phyloP scores from a whole-genome alignment of 2,329 filamentous ascomycete genomes.

The Ascosphaera apis region DNA sequence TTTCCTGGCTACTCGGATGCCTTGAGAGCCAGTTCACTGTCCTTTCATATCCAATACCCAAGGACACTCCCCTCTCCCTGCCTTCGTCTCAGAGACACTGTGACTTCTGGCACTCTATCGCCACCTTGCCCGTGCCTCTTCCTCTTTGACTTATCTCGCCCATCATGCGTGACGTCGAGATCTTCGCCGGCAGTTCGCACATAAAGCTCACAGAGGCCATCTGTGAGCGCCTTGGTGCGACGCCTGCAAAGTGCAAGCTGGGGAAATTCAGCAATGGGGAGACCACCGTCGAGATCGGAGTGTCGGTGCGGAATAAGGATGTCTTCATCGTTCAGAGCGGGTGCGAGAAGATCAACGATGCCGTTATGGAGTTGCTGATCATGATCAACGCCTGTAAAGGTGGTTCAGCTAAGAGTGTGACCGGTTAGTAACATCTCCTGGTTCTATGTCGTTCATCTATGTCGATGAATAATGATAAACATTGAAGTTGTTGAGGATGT shows the following conservation, averaged over 20 bases:
- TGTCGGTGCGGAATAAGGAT: conserved; percentile 80
- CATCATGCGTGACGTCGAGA: conserved; percentile 41
- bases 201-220: conserved; percentile 40
- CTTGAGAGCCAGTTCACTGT: no score
- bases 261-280: conserved; percentile 48
- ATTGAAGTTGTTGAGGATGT: background rate
- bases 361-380: conserved; percentile 96
- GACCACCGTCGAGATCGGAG: conserved; percentile 43
- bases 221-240: conserved; percentile 40
- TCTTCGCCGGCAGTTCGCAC: conserved; percentile 45
- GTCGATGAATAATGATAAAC: background rate
- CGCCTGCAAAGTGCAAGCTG: conserved; percentile 35
- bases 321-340: conserved; percentile 98
- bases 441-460: conserved; percentile 13
- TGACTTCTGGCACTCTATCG: no score
- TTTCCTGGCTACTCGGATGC: no score
- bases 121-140: no score
- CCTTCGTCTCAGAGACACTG: no score
- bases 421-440: conserved; percentile 36
- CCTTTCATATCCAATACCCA: no score
- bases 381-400: conserved; percentile 99
- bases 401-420: conserved; percentile 88
- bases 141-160: no score
- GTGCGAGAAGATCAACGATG: conserved; percentile 90
- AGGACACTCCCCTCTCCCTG: no score